Evolutionary conservation across 2,329 filamentous ascomycete species (phyloP).

Genomic region (Pseudopithomyces chartarum): DNA sequence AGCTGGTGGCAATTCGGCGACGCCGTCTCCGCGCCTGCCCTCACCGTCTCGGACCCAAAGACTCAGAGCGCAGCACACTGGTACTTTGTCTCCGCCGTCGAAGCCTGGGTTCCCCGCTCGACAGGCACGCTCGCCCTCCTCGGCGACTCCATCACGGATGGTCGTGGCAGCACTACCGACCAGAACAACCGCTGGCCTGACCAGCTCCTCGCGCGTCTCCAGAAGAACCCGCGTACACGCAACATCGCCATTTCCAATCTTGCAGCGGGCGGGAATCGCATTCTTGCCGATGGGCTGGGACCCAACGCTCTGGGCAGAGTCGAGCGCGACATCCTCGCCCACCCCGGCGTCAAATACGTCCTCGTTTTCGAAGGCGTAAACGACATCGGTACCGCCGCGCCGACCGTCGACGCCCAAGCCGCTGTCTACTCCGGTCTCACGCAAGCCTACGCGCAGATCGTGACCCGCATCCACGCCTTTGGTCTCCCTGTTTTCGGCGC

Average conservation of each 20-base stretch:
- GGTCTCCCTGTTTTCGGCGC: slow-evolving; percentile 65
- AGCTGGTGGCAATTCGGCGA: slow-evolving; percentile 66
- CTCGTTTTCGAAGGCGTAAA: slow-evolving; percentile 68
- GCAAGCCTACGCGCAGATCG: slow-evolving; percentile 64
- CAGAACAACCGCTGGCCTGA: slow-evolving; percentile 55
- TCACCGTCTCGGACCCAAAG: slow-evolving; percentile 48
- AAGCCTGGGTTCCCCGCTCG: slow-evolving; percentile 56
- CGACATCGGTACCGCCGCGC: slow-evolving; percentile 63
- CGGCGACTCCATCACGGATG: slow-evolving; percentile 68
- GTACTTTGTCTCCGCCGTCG: slow-evolving; percentile 64
- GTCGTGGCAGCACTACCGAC: slow-evolving; percentile 63
- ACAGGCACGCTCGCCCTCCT: slow-evolving; percentile 59
- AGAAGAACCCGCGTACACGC: slow-evolving; percentile 44
- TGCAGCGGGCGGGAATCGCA: slow-evolving; percentile 68
- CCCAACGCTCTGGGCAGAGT: slow-evolving; percentile 64
- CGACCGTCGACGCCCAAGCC: slow-evolving; percentile 52
- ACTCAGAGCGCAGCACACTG: slow-evolving; percentile 51
- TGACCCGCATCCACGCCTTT: slow-evolving; percentile 57
- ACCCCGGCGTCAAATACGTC: slow-evolving; percentile 61
- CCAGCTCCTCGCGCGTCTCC: slow-evolving; percentile 51
- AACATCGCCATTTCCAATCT: slow-evolving; percentile 64
- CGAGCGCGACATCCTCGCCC: slow-evolving; percentile 63
- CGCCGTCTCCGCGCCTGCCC: slow-evolving; percentile 54
- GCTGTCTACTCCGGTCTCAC: slow-evolving; percentile 58
- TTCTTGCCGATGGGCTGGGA: slow-evolving; percentile 64